Evolutionary conservation across 192 early-diverging fungal species (phyloP).

Genomic region (Geranomyces variabilis): DNA sequence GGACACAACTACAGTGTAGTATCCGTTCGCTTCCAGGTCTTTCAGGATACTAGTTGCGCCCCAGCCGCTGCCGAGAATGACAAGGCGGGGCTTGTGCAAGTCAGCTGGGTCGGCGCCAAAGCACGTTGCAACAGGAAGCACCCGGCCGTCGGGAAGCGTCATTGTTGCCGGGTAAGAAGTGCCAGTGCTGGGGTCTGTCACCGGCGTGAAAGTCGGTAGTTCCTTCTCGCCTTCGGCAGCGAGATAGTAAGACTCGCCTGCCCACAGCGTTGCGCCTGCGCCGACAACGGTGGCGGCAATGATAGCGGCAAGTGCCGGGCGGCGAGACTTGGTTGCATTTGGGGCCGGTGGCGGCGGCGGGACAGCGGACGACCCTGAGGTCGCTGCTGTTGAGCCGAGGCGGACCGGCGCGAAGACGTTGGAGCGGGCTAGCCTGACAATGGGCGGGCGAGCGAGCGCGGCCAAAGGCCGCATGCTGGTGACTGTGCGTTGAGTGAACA

Average conservation of each 20-base stretch:
- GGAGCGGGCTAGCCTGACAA: too few relatives aligned
- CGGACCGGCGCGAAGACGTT: too few relatives aligned
- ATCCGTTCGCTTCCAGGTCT: constrained; percentile 36
- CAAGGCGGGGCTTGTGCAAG: constrained; percentile 33
- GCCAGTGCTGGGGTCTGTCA: background rate
- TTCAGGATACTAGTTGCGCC: constrained; percentile 46
- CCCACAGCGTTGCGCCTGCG: background rate
- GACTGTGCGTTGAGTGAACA: too few relatives aligned
- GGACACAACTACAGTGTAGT: constrained; percentile 42
- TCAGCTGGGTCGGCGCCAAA: constrained; percentile 37
- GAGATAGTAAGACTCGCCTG: background rate
- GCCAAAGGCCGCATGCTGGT: too few relatives aligned
- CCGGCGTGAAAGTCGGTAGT: background rate
- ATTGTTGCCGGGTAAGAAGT: constrained; percentile 21
- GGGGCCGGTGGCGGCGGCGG: too few relatives aligned
- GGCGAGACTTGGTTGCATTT: background rate
- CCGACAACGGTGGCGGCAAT: constrained; percentile 7
- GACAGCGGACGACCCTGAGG: too few relatives aligned
- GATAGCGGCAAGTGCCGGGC: background rate
- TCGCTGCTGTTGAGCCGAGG: too few relatives aligned
- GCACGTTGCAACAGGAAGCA: constrained; percentile 28
- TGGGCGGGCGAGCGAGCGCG: too few relatives aligned
- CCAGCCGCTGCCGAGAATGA: constrained; percentile 50
- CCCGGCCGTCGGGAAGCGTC: constrained; percentile 18
- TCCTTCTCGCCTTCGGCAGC: constrained; percentile 16